These are phyloP conservation scores for Nyssa sinensis DNA, from an alignment of 148 eudicot species.

Conservation along the genomic window DNA sequence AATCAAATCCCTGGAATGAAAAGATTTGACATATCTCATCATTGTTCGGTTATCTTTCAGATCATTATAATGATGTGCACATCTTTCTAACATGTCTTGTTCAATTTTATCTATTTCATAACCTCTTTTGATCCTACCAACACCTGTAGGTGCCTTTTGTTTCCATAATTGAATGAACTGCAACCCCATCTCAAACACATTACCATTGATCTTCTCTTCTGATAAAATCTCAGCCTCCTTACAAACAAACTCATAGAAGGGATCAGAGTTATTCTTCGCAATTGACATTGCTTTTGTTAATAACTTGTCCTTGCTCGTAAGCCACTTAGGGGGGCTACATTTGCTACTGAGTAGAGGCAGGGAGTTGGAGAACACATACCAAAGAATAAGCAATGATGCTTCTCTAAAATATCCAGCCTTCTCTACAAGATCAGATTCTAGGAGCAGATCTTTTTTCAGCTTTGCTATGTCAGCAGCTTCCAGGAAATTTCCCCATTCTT, in stretches of 20 bases:
- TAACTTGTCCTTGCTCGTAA: slow-evolving; percentile 39
- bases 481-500: slow-evolving; percentile 56
- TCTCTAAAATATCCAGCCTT: slow-evolving; percentile 42
- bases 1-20: slow-evolving; percentile 42
- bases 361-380: slow-evolving; percentile 39
- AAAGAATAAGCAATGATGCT: slow-evolving; percentile 36
- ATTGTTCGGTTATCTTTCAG: slow-evolving; percentile 39
- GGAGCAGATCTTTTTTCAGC: slow-evolving; percentile 41
- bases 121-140: slow-evolving; percentile 4
- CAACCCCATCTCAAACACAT: slow-evolving; percentile 51
- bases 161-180: slow-evolving; percentile 62
- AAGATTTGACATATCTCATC: slow-evolving; percentile 67
- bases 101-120: slow-evolving; percentile 37
- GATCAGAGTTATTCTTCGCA: slow-evolving; percentile 29
- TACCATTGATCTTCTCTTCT: too few relatives aligned
- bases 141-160: slow-evolving; percentile 16
- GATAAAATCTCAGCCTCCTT: too few relatives aligned
- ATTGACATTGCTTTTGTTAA: slow-evolving; percentile 36
- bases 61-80: slow-evolving; percentile 43
- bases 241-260: slow-evolving; percentile 38
- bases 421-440: slow-evolving; percentile 51
- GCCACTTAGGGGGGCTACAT: slow-evolving; percentile 61
- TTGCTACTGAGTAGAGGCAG: slow-evolving; percentile 19
- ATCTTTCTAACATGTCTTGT: slow-evolving; percentile 57
- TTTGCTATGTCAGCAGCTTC: slow-evolving; percentile 65